A percentile compares a stretch with the other conserved stretches of the same genome.
These are phyloP conservation scores for Saccharomycopsis malanga DNA, from an alignment of 805 yeast species.

Conservation along the genomic window DNA sequence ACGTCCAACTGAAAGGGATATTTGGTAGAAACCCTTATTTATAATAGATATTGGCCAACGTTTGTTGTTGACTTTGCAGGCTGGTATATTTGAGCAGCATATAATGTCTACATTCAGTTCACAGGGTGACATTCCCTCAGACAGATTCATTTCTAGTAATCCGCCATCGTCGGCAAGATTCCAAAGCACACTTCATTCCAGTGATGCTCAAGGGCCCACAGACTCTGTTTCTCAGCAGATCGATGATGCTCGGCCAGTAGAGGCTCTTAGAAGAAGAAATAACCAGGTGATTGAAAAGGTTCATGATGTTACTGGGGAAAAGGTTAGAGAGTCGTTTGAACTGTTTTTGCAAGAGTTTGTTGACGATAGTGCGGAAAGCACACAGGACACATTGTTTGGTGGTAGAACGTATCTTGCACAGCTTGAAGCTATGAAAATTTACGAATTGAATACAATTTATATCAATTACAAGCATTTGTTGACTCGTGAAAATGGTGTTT, in stretches of 20 bases:
- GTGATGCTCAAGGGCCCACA: slow-evolving; percentile 14
- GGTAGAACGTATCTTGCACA: slow-evolving; percentile 70
- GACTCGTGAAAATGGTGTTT: slow-evolving; percentile 72
- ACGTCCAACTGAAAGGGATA: background rate
- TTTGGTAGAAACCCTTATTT: background rate
- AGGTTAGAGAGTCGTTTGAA: slow-evolving; percentile 87
- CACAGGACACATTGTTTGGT: slow-evolving; percentile 34
- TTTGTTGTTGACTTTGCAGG: background rate
- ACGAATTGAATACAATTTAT: slow-evolving; percentile 70
- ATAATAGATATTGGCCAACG: background rate
- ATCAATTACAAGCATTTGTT: slow-evolving; percentile 78
- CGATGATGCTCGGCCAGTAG: slow-evolving; percentile 18
- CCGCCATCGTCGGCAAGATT: slow-evolving; percentile 19
- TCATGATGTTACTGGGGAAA: slow-evolving; percentile 86
- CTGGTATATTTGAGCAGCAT: background rate
- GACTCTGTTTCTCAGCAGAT: background rate
- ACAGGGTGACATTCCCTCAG: slow-evolving; percentile 18
- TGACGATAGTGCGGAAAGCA: slow-evolving; percentile 27
- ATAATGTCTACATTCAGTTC: slow-evolving; percentile 19
- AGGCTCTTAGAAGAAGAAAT: slow-evolving; percentile 41
- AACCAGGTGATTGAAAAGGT: slow-evolving; percentile 75
- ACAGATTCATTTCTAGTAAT: slow-evolving; percentile 15
- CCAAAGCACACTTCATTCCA: slow-evolving; percentile 16
- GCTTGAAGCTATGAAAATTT: slow-evolving; percentile 69
- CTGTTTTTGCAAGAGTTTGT: slow-evolving; percentile 64